phyloP scores from a whole-genome alignment of 192 early-diverging fungal species.

The Coemansia sp. region DNA sequence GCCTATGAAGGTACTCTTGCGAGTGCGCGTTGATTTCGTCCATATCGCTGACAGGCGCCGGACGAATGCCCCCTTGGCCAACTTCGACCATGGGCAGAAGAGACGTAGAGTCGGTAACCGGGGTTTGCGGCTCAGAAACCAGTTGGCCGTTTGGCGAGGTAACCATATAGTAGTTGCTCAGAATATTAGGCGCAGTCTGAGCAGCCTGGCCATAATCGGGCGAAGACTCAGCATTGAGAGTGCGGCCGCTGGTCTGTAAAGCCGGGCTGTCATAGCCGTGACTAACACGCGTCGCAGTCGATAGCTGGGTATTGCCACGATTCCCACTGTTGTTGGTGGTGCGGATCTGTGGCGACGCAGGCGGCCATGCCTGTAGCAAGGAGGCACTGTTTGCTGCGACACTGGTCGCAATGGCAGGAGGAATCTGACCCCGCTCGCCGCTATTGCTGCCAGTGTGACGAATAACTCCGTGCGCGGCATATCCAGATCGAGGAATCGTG shows the following conservation, averaged over 20 bases:
- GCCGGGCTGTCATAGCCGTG: neutral
- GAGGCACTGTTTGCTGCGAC: neutral
- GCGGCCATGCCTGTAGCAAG: constrained; percentile 23
- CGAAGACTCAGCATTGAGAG: neutral
- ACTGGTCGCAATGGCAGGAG: constrained; percentile 9
- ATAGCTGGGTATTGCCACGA: constrained; percentile 1
- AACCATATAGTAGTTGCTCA: constrained; percentile 39
- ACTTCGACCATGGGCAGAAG: constrained; percentile 51
- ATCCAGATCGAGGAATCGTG: constrained; percentile 35
- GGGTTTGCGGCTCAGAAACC: constrained; percentile 14
- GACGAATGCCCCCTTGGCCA: constrained; percentile 22
- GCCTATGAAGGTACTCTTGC: constrained; percentile 52
- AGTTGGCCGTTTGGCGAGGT: constrained; percentile 32
- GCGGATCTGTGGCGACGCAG: constrained; percentile 13
- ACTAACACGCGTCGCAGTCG: neutral
- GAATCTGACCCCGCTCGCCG: constrained; percentile 18
- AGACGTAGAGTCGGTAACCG: constrained; percentile 29
- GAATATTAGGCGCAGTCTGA: constrained; percentile 12
- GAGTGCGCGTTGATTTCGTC: constrained; percentile 52
- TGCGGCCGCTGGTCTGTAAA: neutral
- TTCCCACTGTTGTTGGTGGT: neutral
- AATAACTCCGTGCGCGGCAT: constrained; percentile 7
- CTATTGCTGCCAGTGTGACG: neutral
- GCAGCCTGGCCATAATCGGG: neutral
- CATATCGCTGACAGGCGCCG: constrained; percentile 31